These are phyloP conservation scores for Eucalyptus albens DNA, from an alignment of 345 rosid genomes.

Conservation along the genomic window DNA sequence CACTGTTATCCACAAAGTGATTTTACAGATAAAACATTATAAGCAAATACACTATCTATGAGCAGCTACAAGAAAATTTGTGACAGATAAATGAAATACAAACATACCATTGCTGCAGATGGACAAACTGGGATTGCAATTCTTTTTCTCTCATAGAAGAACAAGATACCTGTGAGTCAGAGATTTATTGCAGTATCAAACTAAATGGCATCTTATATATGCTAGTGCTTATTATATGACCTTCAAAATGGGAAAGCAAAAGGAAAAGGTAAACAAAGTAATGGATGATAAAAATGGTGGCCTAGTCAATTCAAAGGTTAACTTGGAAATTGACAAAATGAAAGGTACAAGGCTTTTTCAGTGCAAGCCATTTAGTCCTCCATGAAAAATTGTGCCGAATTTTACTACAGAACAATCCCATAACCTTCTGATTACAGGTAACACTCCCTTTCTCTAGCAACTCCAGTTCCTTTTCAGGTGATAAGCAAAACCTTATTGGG, in stretches of 20 bases:
- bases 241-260: not conserved
- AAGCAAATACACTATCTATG: not conserved
- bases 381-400: not conserved
- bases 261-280: not conserved
- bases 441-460: not conserved
- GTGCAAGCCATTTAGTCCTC: not conserved
- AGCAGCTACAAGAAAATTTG: not conserved
- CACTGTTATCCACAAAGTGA: conserved; percentile 20
- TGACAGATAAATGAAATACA: not conserved
- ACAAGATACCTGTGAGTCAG: conserved; percentile 34
- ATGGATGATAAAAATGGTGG: not conserved
- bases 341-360: not conserved
- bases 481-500: not conserved
- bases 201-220: not conserved
- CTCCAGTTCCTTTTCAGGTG: not conserved
- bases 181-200: not conserved
- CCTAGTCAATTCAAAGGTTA: not conserved
- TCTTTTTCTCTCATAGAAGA: conserved; percentile 56
- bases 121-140: conserved; percentile 48
- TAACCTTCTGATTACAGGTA: not conserved
- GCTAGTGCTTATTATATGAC: not conserved
- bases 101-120: conserved; percentile 68
- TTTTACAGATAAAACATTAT: not conserved
- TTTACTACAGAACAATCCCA: not conserved
- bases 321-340: not conserved